Evolutionary conservation across 164 flowering plant species (phyloP), one percentile per base, ranked within the genome.

Genomic region (Protea cynaroides): DNA sequence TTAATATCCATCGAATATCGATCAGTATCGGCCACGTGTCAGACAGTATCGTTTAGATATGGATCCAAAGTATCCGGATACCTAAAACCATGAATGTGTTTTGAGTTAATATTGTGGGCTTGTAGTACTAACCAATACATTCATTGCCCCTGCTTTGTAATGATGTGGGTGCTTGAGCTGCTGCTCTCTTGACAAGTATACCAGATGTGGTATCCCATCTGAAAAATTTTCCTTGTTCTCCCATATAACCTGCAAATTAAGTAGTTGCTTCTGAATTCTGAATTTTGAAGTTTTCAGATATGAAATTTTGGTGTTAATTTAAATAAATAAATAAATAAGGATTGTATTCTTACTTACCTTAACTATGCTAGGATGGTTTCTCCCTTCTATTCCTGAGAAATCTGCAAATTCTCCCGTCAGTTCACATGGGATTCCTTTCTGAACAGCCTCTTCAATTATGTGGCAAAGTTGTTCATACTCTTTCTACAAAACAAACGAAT

Each of bases 81-180:
- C n/a, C n/a, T n/a, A n/a, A n/a, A n/a, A n/a, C n/a, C n/a, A n/a
- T n/a, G n/a, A n/a, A n/a, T n/a, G n/a, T n/a, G n/a, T n/a, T n/a
- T n/a, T n/a, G n/a, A n/a, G n/a, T n/a, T n/a, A n/a, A n/a, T n/a
- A n/a, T n/a, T n/a, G n/a, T n/a, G n/a, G 34, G 34, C 5, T 29
- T 29, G 5, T 2, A 36, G 0, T 14, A 15, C 43, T 24, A 71
- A 86, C 91, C 76, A 88, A 58, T 54, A 72, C 85, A 56, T 88
- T 88, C 89, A 86, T 81, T 46, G 95, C 95, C 0, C 95, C 91
- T 0, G 95, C 91, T 73, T 88, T 88, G 80, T 63, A 84, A 63
- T 83, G 76, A 71, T 86, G 91, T 1, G 72, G 77, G 59, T 77
- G 72, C 54, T 81, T 67, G 34, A 82, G 89, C 25, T 77, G 63